Base-by-base conservation (phyloP, 495 filamentous ascomycete species). In the Aspergillus incahuasiensis region DNA sequence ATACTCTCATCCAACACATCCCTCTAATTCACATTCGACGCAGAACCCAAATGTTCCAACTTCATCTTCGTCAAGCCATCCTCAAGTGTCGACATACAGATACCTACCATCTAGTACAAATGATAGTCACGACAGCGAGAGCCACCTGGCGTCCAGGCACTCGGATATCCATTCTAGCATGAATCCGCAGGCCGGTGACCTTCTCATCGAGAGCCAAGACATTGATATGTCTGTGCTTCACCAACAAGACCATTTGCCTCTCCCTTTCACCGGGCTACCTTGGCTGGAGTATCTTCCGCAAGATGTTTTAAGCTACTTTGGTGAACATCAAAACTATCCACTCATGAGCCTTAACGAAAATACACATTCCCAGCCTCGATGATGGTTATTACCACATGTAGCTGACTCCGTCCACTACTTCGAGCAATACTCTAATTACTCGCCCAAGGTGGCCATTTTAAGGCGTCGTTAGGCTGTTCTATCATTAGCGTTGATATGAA, bases 121-220 rank as follows among this genome's bases (percentile, higher is more conserved):
- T 68, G 76, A 71, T 49, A 69, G 41, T 58, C 75, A 62, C 68
- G 65, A 55, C 62, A 74, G 28, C 52, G 75, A 45, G 56, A 68
- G 19, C 56, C 74, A 52, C 61, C 71, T 67, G 65, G 70, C n/a
- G 64, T 74, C 65, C 58, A 59, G 63, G 45, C 60, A 25, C 28
- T 57, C 56, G 21, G 62, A 69, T 18, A 50, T 69, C 35, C 77
- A 78, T 41, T 63, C 74, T 0, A 67, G 64, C n/a, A 50, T 68
- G 0, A 72, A 70, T 28, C n/a, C 64, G 12, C 62, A 74, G 0
- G 63, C 64, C 48, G 77, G 72, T 60, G 82, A 76, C 67, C 83
- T 88, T 57, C 81, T 85, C 56, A 88, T 89, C 56, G 83, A 88
- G 63, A 85, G 79, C 54, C 84, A 86, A 51, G 86, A 90, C 53